Evolutionary conservation across 2,329 filamentous ascomycete species (phyloP).

Genomic region (Colletotrichum sp.): DNA sequence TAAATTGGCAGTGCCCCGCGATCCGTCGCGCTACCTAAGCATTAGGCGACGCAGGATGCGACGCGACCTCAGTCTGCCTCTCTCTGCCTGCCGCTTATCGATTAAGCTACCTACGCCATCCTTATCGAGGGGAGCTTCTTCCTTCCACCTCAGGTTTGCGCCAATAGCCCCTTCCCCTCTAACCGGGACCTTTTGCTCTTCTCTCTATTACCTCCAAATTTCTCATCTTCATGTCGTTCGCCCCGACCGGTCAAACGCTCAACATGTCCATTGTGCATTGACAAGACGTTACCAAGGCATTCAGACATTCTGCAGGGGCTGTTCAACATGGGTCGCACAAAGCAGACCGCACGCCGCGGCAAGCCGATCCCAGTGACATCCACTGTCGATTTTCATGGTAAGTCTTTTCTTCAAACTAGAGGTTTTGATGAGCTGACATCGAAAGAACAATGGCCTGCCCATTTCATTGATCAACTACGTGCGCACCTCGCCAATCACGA

Average conservation of each 20-base stretch:
- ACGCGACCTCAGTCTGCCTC: slow-evolving; percentile 4
- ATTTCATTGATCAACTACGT: background rate
- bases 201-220: background rate
- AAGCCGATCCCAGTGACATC: background rate
- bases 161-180: background rate
- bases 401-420: background rate
- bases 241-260: background rate
- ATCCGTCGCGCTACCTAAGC: background rate
- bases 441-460: slow-evolving; percentile 11
- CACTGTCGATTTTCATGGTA: slow-evolving; percentile 9
- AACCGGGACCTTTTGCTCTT: background rate
- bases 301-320: background rate
- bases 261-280: background rate
- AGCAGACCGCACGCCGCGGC: background rate
- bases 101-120: slow-evolving; percentile 6
- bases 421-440: background rate
- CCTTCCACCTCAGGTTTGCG: background rate
- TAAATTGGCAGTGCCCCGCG: slow-evolving; percentile 16
- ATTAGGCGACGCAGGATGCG: background rate
- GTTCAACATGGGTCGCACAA: slow-evolving; percentile 9
- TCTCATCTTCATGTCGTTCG: background rate
- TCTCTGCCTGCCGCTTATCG: slow-evolving; percentile 12
- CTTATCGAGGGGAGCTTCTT: slow-evolving; percentile 3
- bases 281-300: background rate
- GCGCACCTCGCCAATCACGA: background rate